These are phyloP conservation scores for Fusarium tjaetaba DNA, from an alignment of 2,329 filamentous ascomycete species.

Conservation along the genomic window DNA sequence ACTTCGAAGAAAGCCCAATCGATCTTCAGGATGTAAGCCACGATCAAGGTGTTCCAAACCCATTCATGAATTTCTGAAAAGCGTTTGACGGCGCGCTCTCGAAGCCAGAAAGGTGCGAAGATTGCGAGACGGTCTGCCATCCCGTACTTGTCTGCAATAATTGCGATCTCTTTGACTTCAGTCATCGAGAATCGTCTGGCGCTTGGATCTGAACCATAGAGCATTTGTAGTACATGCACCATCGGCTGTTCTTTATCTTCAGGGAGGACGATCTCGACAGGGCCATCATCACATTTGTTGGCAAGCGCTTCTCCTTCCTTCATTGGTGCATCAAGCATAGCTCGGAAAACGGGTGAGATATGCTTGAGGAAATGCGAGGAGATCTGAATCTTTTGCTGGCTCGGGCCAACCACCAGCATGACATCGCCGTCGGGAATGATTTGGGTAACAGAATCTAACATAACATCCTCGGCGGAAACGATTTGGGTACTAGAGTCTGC, in stretches of 20 bases:
- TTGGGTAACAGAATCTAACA: background rate
- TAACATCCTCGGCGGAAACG: no score
- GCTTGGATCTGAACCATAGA: background rate
- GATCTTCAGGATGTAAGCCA: background rate
- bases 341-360: background rate
- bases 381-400: background rate
- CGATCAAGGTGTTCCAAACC: background rate
- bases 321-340: background rate
- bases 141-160: background rate
- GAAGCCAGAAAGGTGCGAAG: background rate
- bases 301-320: background rate
- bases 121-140: accelerated
- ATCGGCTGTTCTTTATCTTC: background rate
- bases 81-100: no score
- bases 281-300: accelerated
- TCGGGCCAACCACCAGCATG: background rate
- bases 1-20: background rate
- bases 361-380: background rate
- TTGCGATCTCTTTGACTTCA: accelerated
- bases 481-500: no score
- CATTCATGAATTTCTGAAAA: accelerated
- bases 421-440: background rate
- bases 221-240: accelerated
- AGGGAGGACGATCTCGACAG: background rate
- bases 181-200: accelerated